Evolutionary conservation across 2,329 filamentous ascomycete species (phyloP), one percentile per base, ranked within the genome.

Genomic region (Diaporthe vexans): DNA sequence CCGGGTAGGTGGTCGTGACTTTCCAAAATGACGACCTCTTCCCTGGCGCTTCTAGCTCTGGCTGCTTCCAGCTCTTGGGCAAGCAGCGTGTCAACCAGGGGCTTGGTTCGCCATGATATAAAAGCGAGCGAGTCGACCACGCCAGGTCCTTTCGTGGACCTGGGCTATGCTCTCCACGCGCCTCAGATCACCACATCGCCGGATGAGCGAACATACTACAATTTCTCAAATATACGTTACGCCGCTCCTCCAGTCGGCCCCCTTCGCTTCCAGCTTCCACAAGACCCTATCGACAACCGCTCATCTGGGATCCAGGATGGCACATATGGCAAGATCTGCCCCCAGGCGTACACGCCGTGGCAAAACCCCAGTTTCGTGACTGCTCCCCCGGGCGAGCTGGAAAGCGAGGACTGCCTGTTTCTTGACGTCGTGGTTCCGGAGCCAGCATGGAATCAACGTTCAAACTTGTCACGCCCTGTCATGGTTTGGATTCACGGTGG

Each of bases 381-480:
- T 4, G 59, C 59, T 8, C 51, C 71, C 3, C 71, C 71, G 5
- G 71, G 71, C 35, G 71, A 67, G 51, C 58, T 65, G 24, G 71
- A 73, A 26, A 75, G 78, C 0, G 83, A 85, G 74, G 84, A 86
- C 71, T 86, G 85, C 68, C 78, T 86, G 0, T 84, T 85, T 71
- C 78, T 86, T 1, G 84, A 86, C 74, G 77, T 85, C 17, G 79
- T 81, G 37, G 83, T 85, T 3, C 83, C 85, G n/a, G 80, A 79
- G 10, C 79, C 79, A 43, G 80, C 82, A 0, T 79, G 77, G 10
- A 76, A 77, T 17, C 78, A 78, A 56, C 71, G 59, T 8, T 58
- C 8, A 35, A 67, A 58, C 37, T 37, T 21, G 1, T 73, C 33
- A 48, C n/a, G 29, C 9, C 59, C 73, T 0, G 78, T 83, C 1